phyloP scores from a whole-genome alignment of 2,329 filamentous ascomycete species.

The Scleromitrula shiraiana region DNA sequence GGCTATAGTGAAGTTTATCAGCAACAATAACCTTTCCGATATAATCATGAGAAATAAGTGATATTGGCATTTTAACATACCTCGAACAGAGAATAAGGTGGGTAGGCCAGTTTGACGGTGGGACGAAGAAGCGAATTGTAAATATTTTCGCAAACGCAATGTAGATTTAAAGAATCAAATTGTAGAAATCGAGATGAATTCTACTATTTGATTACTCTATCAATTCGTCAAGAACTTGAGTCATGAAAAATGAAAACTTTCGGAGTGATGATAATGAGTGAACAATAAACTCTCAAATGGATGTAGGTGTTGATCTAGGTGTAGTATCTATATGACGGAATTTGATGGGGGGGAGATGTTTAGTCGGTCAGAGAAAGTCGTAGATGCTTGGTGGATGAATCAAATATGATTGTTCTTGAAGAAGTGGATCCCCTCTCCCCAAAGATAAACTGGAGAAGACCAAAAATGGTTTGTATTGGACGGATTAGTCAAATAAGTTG shows the following conservation, averaged over 20 bases:
- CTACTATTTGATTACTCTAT: background rate
- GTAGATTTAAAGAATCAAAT: background rate
- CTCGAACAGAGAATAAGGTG: slow-evolving; percentile 28
- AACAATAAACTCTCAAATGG: too few species aligned
- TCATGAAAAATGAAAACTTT: too few species aligned
- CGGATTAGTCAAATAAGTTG: slow-evolving; percentile 3
- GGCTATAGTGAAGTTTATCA: slow-evolving; percentile 21
- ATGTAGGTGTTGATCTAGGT: background rate
- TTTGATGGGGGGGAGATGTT: too few species aligned
- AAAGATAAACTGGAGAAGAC: background rate
- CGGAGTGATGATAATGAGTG: too few species aligned
- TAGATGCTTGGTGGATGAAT: too few species aligned
- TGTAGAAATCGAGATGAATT: background rate
- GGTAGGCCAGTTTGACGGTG: slow-evolving; percentile 31
- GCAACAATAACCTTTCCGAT: slow-evolving; percentile 8
- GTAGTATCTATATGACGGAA: slow-evolving; percentile 5
- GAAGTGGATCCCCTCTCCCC: background rate
- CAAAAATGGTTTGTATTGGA: slow-evolving; percentile 6
- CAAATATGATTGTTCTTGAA: background rate
- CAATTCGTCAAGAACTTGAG: background rate
- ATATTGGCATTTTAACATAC: slow-evolving; percentile 23
- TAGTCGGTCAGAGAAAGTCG: background rate
- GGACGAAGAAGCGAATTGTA: slow-evolving; percentile 4
- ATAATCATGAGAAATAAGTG: background rate
- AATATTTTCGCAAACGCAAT: background rate